These are phyloP conservation scores for Chaetomium sp. DNA, from an alignment of 2,329 filamentous ascomycete genomes.

Conservation along the genomic window DNA sequence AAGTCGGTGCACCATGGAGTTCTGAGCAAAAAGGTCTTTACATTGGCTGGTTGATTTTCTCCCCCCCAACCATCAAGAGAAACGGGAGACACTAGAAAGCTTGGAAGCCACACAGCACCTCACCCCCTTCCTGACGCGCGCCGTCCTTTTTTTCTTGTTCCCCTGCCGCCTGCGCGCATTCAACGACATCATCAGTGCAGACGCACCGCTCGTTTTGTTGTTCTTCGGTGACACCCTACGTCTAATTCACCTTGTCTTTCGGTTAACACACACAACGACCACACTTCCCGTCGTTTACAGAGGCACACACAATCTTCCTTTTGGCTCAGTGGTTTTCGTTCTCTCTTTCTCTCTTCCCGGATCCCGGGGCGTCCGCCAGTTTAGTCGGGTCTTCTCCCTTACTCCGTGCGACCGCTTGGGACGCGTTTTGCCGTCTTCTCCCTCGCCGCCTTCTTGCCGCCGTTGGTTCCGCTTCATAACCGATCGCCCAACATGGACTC, in stretches of 20 bases:
- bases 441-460: neutral
- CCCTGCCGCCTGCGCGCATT: constrained; percentile 1
- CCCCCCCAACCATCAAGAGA: neutral
- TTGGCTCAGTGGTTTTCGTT: neutral
- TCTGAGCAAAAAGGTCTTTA: constrained; percentile 6
- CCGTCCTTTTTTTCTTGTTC: constrained; percentile 3
- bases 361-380: neutral
- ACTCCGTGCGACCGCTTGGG: neutral
- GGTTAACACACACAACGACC: too few species aligned
- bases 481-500: constrained; percentile 12
- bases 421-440: neutral
- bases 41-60: constrained; percentile 16
- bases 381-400: neutral
- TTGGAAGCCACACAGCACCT: constrained; percentile 12
- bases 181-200: constrained; percentile 22
- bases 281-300: too few species aligned
- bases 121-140: neutral
- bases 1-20: constrained; percentile 12
- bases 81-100: constrained; percentile 2
- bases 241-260: too few species aligned
- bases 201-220: constrained; percentile 22
- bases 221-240: neutral
- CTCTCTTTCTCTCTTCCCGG: neutral
- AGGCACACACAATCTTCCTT: constrained; percentile 2
- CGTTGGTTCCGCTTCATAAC: neutral